phyloP scores from a whole-genome alignment of 2,329 filamentous ascomycete species.

The Chalaropsis thielavioides region DNA sequence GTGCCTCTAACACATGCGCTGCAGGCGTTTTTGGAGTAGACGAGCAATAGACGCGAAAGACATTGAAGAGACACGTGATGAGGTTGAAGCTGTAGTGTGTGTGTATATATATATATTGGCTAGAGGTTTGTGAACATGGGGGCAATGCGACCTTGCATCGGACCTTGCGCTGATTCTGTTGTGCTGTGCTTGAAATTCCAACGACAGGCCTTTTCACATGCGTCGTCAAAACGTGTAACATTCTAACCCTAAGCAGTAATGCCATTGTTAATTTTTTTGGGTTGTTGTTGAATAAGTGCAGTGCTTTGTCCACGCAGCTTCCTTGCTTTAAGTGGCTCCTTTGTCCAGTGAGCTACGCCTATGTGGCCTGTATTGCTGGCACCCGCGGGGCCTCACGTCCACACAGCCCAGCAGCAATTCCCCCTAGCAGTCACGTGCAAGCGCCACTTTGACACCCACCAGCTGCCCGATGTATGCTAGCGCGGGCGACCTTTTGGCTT shows the following conservation, averaged over 20 bases:
- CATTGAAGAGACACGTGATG: not conserved
- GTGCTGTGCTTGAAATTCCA: too few species aligned
- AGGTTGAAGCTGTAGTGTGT: conserved; percentile 7
- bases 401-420: not conserved
- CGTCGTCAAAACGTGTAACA: too few species aligned
- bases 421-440: not conserved
- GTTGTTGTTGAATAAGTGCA: too few species aligned
- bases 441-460: not conserved
- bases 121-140: conserved; percentile 1
- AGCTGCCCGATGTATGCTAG: not conserved
- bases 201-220: not conserved
- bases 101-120: conserved; percentile 14
- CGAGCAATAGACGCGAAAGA: not conserved
- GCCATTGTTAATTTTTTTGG: too few species aligned
- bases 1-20: conserved; percentile 44
- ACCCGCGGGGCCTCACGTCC: not conserved
- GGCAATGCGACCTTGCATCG: not conserved
- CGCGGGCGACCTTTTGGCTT: not conserved
- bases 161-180: too few species aligned
- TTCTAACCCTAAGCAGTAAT: too few species aligned
- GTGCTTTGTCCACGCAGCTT: too few species aligned
- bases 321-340: too few species aligned
- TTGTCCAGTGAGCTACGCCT: not conserved
- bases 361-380: conserved; percentile 1
- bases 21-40: conserved; percentile 37